These are phyloP conservation scores for Pilatotrama ljubarskyi DNA, from an alignment of 768 basidiomycete genomes.

Conservation along the genomic window DNA sequence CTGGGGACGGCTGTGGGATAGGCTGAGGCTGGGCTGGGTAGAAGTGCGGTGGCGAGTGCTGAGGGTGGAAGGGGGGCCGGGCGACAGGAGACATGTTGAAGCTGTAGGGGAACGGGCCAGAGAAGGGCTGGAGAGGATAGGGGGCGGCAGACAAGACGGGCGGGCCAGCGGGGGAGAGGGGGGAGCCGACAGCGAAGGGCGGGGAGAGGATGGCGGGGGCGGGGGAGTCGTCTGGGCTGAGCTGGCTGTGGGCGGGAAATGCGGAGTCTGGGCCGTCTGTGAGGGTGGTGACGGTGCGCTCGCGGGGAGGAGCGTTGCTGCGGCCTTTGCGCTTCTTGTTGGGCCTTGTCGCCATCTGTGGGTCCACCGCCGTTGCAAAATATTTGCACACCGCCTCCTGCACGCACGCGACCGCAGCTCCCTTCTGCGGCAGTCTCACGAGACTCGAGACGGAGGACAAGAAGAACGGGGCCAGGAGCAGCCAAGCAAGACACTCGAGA, in stretches of 20 bases:
- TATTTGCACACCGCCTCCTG: conserved; percentile 4
- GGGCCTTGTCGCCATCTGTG: conserved; percentile 57
- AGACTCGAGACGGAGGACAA: not conserved
- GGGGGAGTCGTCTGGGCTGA: conserved; percentile 39
- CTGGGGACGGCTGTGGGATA: not conserved
- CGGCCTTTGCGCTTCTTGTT: conserved; percentile 65
- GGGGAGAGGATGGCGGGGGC: conserved; percentile 40
- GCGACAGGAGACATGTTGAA: conserved; percentile 36
- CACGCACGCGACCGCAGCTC: not conserved
- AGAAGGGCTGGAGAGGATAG: conserved; percentile 31
- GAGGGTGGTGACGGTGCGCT: conserved; percentile 69
- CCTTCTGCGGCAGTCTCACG: not conserved
- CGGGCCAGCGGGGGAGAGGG: conserved; percentile 31
- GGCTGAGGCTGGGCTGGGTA: conserved; percentile 15
- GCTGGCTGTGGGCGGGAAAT: conserved; percentile 35
- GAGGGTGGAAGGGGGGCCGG: conserved; percentile 28
- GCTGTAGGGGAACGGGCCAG: conserved; percentile 37
- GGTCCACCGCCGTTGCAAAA: conserved; percentile 15
- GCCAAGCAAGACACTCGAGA: not conserved
- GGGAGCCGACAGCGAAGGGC: conserved; percentile 27
- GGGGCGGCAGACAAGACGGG: conserved; percentile 36
- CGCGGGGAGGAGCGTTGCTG: conserved; percentile 53
- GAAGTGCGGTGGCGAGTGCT: conserved; percentile 31
- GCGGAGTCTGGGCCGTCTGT: conserved; percentile 59
- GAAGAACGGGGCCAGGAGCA: not conserved